A percentile compares a stretch with the other conserved stretches of the same genome.
phyloP scores from a whole-genome alignment of 2,329 filamentous ascomycete genomes.

The Stagonosporopsis cucurbitacearum region DNA sequence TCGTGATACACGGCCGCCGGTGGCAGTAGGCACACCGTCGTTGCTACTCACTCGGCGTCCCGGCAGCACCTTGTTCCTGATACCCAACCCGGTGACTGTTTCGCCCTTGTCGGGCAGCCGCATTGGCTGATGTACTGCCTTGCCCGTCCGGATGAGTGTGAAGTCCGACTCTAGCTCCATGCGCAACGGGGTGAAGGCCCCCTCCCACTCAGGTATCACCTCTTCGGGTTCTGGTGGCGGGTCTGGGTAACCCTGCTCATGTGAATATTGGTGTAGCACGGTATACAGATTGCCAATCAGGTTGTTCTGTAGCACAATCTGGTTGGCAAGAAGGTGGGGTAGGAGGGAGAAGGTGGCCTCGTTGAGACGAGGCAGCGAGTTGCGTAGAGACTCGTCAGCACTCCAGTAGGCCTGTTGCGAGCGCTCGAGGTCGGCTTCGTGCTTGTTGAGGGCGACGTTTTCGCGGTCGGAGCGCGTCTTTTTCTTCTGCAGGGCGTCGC shows the following conservation, averaged over 20 bases:
- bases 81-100: conserved; percentile 56
- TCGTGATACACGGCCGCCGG: conserved; percentile 39
- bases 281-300: conserved; percentile 82
- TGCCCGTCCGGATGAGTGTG: conserved; percentile 69
- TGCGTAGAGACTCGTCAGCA: conserved; percentile 75
- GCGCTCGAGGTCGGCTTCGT: conserved; percentile 71
- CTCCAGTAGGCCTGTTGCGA: conserved; percentile 75
- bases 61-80: conserved; percentile 53
- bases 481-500: conserved; percentile 74
- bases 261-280: conserved; percentile 73
- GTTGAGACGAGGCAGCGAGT: conserved; percentile 74
- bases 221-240: conserved; percentile 75
- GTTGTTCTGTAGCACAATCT: conserved; percentile 78
- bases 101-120: conserved; percentile 54
- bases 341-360: conserved; percentile 75
- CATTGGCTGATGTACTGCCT: conserved; percentile 66
- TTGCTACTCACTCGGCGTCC: conserved; percentile 41
- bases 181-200: conserved; percentile 67
- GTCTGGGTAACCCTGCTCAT: conserved; percentile 71
- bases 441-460: conserved; percentile 71
- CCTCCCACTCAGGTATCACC: conserved; percentile 71
- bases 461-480: conserved; percentile 74
- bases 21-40: conserved; percentile 43
- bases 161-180: conserved; percentile 70
- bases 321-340: conserved; percentile 71